phyloP scores from a whole-genome alignment of 2,329 filamentous ascomycete genomes.

The Lecanicillium sp. region DNA sequence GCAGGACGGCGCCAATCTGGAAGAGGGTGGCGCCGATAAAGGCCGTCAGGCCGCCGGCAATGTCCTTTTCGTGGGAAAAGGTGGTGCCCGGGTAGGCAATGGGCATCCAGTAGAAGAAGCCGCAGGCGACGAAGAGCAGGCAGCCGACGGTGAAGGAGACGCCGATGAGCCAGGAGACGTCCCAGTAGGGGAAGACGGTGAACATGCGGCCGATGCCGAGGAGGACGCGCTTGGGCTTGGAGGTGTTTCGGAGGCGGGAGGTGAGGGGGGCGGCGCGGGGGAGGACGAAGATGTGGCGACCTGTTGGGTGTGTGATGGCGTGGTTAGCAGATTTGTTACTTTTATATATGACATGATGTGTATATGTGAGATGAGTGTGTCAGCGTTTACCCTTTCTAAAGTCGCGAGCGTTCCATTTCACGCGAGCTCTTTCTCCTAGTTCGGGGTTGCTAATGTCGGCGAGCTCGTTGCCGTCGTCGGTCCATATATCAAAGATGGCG shows the following conservation, averaged over 20 bases:
- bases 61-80: constrained; percentile 41
- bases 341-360: not conserved
- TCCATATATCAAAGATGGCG: constrained; percentile 10
- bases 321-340: not conserved
- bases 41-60: constrained; percentile 45
- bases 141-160: constrained; percentile 14
- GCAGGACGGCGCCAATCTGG: constrained; percentile 45
- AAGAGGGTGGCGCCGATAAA: constrained; percentile 56
- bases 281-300: constrained; percentile 10
- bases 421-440: constrained; percentile 6
- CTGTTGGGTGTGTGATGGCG: not conserved
- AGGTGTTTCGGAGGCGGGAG: constrained; percentile 8
- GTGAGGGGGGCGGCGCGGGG: constrained; percentile 10
- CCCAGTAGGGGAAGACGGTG: constrained; percentile 15
- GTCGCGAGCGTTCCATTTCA: constrained; percentile 12
- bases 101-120: constrained; percentile 53
- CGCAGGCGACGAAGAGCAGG: constrained; percentile 13
- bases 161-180: constrained; percentile 14
- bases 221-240: constrained; percentile 6
- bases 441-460: constrained; percentile 4
- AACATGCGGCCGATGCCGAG: constrained; percentile 13
- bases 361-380: not conserved
- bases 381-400: constrained; percentile 8
- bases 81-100: constrained; percentile 40
- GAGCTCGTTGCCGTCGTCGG: constrained; percentile 4